phyloP scores from a whole-genome alignment of 2,329 filamentous ascomycete species.

The Microcyclospora tardicrescens region DNA sequence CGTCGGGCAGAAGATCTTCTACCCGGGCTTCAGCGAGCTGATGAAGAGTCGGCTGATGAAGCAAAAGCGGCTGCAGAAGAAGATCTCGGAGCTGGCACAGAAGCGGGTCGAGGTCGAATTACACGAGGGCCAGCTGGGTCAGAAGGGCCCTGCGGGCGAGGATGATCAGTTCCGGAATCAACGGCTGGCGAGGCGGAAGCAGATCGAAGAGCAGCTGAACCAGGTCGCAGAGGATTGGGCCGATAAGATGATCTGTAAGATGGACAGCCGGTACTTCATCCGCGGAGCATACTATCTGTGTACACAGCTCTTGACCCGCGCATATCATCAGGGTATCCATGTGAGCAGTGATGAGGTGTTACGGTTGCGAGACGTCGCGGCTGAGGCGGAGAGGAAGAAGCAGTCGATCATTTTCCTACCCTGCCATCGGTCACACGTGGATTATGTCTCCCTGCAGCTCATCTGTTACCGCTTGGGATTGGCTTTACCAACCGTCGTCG shows the following conservation, averaged over 20 bases:
- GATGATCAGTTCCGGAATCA: constrained; percentile 43
- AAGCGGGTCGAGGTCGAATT: constrained; percentile 64
- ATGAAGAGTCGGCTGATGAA: constrained; percentile 71
- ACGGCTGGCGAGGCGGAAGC: constrained; percentile 8
- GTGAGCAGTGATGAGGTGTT: constrained; percentile 90
- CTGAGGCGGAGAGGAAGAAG: constrained; percentile 70
- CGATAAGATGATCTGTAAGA: constrained; percentile 97
- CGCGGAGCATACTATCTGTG: constrained; percentile 78
- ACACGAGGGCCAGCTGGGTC: constrained; percentile 54
- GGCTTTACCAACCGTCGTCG: constrained; percentile 78
- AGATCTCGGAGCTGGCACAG: constrained; percentile 65
- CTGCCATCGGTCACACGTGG: constrained; percentile 87
- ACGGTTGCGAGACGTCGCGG: constrained; percentile 66
- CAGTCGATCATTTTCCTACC: constrained; percentile 94
- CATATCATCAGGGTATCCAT: constrained; percentile 93
- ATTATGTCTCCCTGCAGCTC: constrained; percentile 88
- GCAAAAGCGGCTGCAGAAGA: constrained; percentile 59
- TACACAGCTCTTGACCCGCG: constrained; percentile 78
- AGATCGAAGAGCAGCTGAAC: constrained; percentile 59
- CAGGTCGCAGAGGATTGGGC: constrained; percentile 79
- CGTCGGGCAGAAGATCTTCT: constrained; percentile 88
- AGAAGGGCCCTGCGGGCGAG: constrained; percentile 36
- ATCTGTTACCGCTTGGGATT: constrained; percentile 92
- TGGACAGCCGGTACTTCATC: constrained; percentile 90
- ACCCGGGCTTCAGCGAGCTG: constrained; percentile 77